Percentiles rank a stretch among this genome's conserved stretches.
Evolutionary conservation across 805 yeast genomes (phyloP).

Genomic region (Lachancea cidri): DNA sequence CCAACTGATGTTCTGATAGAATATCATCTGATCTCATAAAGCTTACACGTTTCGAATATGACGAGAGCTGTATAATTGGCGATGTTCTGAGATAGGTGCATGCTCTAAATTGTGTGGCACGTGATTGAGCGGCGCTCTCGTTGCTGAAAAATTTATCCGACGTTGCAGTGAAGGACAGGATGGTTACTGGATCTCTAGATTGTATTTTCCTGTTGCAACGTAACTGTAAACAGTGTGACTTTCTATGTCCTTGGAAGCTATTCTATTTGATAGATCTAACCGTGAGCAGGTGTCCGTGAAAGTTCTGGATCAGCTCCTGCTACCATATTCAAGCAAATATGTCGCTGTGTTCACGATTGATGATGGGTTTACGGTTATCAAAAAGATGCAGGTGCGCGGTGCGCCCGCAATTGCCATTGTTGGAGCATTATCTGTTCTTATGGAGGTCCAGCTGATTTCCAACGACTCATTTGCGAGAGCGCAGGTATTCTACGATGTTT

Average conservation of each 20-base stretch:
- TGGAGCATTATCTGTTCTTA: constrained; percentile 76
- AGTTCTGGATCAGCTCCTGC: constrained; percentile 73
- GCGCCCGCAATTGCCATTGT: constrained; percentile 98
- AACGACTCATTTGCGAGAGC: constrained; percentile 19
- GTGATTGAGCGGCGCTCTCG: neutral
- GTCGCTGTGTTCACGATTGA: constrained; percentile 56
- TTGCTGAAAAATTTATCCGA: neutral
- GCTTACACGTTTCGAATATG: no score
- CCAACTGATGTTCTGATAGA: no score
- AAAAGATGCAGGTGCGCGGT: constrained; percentile 91
- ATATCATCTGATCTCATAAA: no score
- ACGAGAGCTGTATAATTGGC: no score
- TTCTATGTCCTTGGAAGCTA: constrained; percentile 58
- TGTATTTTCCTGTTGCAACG: no score
- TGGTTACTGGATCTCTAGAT: no score
- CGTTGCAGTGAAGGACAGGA: no score
- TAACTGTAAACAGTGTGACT: no score
- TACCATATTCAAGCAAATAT: constrained; percentile 77
- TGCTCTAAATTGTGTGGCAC: neutral
- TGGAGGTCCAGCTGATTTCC: constrained; percentile 48
- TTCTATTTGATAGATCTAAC: constrained; percentile 47
- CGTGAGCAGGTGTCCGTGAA: constrained; percentile 39
- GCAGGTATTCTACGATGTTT: constrained; percentile 32
- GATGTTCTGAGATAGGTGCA: no score
- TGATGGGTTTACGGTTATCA: constrained; percentile 80